Percentiles rank a stretch among this genome's conserved stretches.
Conservation (phyloP, 768 basidiomycete genomes). For the Sarcodon sp. region DNA sequence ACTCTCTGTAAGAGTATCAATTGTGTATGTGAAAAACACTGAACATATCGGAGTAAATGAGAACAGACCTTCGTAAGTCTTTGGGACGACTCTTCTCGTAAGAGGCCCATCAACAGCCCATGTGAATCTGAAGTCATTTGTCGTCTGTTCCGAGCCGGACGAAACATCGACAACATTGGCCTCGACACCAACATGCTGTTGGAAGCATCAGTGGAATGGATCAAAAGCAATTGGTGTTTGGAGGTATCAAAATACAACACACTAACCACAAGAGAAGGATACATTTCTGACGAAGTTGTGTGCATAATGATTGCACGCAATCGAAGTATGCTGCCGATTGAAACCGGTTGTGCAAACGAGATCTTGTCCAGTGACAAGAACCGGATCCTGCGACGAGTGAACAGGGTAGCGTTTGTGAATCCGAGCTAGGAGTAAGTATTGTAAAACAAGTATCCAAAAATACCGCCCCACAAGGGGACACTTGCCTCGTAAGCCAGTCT, state of each 20-base stretch:
- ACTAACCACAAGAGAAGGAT: conserved; percentile 50
- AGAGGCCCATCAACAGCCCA: conserved; percentile 38
- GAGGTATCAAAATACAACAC: background rate
- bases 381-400: conserved; percentile 50
- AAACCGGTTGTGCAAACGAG: conserved; percentile 68
- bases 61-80: conserved; percentile 54
- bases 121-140: conserved; percentile 70
- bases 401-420: conserved; percentile 57
- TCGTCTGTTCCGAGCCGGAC: conserved; percentile 51
- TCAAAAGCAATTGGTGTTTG: background rate
- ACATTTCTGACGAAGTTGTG: conserved; percentile 31
- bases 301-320: conserved; percentile 61
- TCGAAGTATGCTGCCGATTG: conserved; percentile 72
- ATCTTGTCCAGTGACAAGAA: conserved; percentile 76
- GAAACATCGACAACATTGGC: conserved; percentile 60
- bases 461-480: background rate
- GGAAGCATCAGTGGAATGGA: background rate
- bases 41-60: conserved; percentile 5
- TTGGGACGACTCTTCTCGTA: conserved; percentile 42
- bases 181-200: conserved; percentile 57
- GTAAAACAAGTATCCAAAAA: background rate
- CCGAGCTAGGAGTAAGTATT: conserved; percentile 36
- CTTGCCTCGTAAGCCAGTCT: conserved; percentile 60
- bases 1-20: conserved; percentile 36
- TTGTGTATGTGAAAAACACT: conserved; percentile 10